Conservation (phyloP, 2,329 filamentous ascomycete genomes). For the Fusarium sp. region DNA sequence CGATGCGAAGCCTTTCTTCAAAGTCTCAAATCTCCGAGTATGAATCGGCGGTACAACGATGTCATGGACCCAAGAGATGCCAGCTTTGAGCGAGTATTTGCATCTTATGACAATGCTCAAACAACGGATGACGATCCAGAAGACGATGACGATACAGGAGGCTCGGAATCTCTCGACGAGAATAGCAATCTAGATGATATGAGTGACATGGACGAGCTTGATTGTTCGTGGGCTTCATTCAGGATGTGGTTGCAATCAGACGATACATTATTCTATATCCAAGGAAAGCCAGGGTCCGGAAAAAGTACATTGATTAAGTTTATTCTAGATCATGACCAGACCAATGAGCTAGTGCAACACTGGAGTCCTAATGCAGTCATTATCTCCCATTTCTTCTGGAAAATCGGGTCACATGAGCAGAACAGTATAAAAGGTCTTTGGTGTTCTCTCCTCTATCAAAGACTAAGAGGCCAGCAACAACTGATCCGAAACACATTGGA, state of each 20-base stretch:
- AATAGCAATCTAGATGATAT: accelerated
- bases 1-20: accelerated
- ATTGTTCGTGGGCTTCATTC: accelerated
- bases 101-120: not conserved
- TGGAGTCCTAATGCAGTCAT: not conserved
- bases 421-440: not conserved
- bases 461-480: accelerated
- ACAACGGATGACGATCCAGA: too few relatives aligned
- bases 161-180: accelerated
- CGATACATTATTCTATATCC: accelerated
- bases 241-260: not conserved
- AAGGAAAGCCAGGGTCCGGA: accelerated
- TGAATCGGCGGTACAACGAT: not conserved
- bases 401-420: not conserved
- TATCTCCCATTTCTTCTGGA: constrained; percentile 17
- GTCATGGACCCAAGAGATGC: accelerated
- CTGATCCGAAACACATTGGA: accelerated
- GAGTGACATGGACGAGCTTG: accelerated
- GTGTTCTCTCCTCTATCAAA: accelerated
- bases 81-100: not conserved
- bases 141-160: accelerated
- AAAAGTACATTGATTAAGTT: not conserved
- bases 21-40: not conserved
- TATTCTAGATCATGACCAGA: accelerated
- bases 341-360: accelerated